Evolutionary conservation across 331 rosid species (phyloP), one percentile per base, ranked within the genome.

Genomic region (Acacia concinna): DNA sequence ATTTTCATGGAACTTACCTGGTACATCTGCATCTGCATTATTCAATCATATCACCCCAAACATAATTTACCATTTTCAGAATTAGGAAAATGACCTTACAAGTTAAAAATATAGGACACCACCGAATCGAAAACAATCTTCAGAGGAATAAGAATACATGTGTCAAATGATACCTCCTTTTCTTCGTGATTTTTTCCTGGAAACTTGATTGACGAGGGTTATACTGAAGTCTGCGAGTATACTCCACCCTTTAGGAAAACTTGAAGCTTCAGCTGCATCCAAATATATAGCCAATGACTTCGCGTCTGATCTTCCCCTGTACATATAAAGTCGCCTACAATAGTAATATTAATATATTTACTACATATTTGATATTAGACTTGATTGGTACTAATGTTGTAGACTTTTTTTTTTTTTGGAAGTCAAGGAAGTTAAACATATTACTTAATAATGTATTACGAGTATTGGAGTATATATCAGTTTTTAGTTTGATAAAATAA

Each of bases 1-100:
- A 49, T 69, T 64, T 10, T 80, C 88, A 71, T 75, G 63, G 73
- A 91, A 88, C 27, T 64, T 81, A 27, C 76, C 85, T 1, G 76
- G 56, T 0, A 75, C 41, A 5, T 8, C 70, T 64, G 15, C 44
- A 6, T 5, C 56, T 49, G 56, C 56, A 18, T 49, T 15, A 18
- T 18, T 49, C 8, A 18, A 49, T 49, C 56, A 18, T 18, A 49
- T 17, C 25, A 18, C 56, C 25, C 25, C 56, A 18, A 51, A 51
- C 8, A 51, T 20, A 17, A 51, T 1, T 51, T 6, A 18, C 57
- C 25, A 20, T n/a, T 20, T 6, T 51, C 27, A 51, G 21, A 51
- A 20, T 51, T 6, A 1, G 59, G 7, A 51, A n/a, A 51, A 51
- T 1, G 3, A 51, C 12, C 10, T 51, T 51, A 20, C 1, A 51